Evolutionary conservation across 257 asterid genomes (phyloP).

Genomic region (Nicotiana undulata): DNA sequence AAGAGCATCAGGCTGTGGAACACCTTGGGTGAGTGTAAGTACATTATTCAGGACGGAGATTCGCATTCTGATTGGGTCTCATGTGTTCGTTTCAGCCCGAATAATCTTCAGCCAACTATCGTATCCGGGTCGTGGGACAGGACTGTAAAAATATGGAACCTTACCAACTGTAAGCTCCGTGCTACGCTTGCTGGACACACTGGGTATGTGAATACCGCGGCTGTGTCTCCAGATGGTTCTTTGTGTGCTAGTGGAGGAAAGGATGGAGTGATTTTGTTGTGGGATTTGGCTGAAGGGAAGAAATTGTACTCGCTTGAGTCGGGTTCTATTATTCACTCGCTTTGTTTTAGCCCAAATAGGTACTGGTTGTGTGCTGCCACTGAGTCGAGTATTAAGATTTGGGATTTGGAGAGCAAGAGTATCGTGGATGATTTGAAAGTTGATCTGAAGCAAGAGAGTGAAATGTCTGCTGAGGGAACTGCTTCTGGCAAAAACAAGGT

Average conservation of each 20-base stretch:
- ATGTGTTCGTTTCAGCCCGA: slow-evolving; percentile 60
- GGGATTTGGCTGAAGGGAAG: slow-evolving; percentile 32
- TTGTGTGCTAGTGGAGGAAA: slow-evolving; percentile 15
- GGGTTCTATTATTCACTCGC: slow-evolving; percentile 4
- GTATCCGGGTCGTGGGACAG: slow-evolving; percentile 68
- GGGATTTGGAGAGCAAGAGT: slow-evolving; percentile 69
- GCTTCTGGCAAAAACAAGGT: slow-evolving; percentile 49
- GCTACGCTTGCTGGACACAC: slow-evolving; percentile 14
- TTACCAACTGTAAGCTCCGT: slow-evolving; percentile 49
- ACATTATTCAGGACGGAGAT: slow-evolving; percentile 47
- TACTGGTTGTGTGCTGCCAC: slow-evolving; percentile 21
- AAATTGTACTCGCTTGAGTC: background rate
- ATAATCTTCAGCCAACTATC: slow-evolving; percentile 38
- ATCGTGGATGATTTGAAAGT: slow-evolving; percentile 45
- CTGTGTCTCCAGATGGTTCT: slow-evolving; percentile 19
- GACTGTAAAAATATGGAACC: slow-evolving; percentile 61
- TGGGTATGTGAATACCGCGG: slow-evolving; percentile 15
- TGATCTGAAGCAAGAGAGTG: slow-evolving; percentile 58
- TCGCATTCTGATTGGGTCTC: slow-evolving; percentile 65
- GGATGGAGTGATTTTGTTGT: slow-evolving; percentile 34
- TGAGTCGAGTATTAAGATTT: slow-evolving; percentile 53
- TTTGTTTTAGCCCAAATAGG: slow-evolving; percentile 15
- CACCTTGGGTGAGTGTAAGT: slow-evolving; percentile 43
- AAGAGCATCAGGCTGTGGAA: slow-evolving; percentile 18
- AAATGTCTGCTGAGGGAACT: slow-evolving; percentile 32